Conservation (phyloP, 768 basidiomycete species). For the Boletus pseudopeckii region DNA sequence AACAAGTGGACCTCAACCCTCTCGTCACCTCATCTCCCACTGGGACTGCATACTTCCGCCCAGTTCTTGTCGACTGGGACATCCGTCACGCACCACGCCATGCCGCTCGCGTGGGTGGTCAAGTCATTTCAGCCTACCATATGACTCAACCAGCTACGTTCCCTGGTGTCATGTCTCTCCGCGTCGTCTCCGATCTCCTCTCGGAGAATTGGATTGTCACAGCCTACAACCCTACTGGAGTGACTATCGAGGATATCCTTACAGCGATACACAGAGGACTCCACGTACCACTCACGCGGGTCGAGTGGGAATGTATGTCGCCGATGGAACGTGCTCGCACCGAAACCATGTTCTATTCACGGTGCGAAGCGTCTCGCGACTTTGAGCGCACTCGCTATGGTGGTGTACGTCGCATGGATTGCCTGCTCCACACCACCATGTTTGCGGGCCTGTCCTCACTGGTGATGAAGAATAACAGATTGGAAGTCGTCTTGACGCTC, state of each 20-base stretch:
- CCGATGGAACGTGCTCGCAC: constrained; percentile 42
- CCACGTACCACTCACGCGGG: constrained; percentile 34
- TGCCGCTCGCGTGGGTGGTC: constrained; percentile 13
- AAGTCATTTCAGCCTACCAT: constrained; percentile 15
- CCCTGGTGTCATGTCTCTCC: constrained; percentile 39
- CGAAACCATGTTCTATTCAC: constrained; percentile 40
- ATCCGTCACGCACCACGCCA: constrained; percentile 40
- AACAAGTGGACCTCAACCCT: constrained; percentile 12
- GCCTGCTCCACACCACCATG: constrained; percentile 43
- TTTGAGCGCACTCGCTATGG: constrained; percentile 34
- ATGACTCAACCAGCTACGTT: constrained; percentile 42
- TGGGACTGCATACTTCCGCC: constrained; percentile 8
- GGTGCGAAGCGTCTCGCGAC: constrained; percentile 41
- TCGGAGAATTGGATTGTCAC: constrained; percentile 42
- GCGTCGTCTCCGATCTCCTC: constrained; percentile 46
- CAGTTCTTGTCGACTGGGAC: constrained; percentile 47
- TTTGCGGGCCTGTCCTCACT: constrained; percentile 53
- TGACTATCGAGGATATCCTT: constrained; percentile 53
- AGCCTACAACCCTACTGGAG: constrained; percentile 40
- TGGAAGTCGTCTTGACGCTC: constrained; percentile 45
- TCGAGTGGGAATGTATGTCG: constrained; percentile 44
- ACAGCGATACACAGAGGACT: constrained; percentile 42
- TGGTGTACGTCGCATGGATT: constrained; percentile 50
- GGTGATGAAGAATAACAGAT: constrained; percentile 35
- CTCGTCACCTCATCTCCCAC: constrained; percentile 15